Percentiles rank a stretch among this genome's conserved stretches.
phyloP scores from a whole-genome alignment of 2,329 filamentous ascomycete species.

The Penicillium psychrosexuale region DNA sequence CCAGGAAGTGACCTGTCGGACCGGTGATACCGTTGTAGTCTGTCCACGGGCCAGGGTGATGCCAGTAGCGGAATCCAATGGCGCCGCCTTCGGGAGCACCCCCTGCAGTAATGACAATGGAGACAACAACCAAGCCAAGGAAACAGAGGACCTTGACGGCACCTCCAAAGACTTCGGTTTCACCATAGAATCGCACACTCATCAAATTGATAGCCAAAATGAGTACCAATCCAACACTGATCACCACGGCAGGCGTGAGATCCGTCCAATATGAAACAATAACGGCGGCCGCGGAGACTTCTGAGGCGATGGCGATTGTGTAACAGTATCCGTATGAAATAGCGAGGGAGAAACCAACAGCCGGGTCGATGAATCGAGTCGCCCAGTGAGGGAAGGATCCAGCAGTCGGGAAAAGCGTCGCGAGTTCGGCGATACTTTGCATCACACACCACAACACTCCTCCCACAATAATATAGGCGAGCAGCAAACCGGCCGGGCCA shows the following conservation, averaged over 20 bases:
- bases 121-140: conserved; percentile 29
- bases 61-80: conserved; percentile 37
- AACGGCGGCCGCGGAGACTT: conserved; percentile 81
- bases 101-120: conserved; percentile 35
- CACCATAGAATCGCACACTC: conserved; percentile 34
- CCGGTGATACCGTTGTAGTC: conserved; percentile 33
- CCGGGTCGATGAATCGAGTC: conserved; percentile 83
- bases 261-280: conserved; percentile 75
- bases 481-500: conserved; percentile 70
- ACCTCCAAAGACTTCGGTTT: conserved; percentile 32
- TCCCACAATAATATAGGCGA: conserved; percentile 61
- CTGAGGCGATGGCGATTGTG: conserved; percentile 74
- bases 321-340: conserved; percentile 72
- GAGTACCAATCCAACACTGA: conserved; percentile 43
- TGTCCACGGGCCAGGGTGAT: conserved; percentile 34
- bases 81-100: conserved; percentile 31
- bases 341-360: conserved; percentile 86
- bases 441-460: conserved; percentile 85
- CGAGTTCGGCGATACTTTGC: conserved; percentile 84
- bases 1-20: conserved; percentile 34
- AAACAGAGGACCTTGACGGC: conserved; percentile 34
- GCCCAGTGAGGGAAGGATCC: conserved; percentile 90
- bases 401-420: conserved; percentile 83
- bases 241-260: conserved; percentile 69
- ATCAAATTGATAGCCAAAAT: conserved; percentile 33